phyloP scores from a whole-genome alignment of 2,329 filamentous ascomycete species.

The Malbranchea cinnamomea region DNA sequence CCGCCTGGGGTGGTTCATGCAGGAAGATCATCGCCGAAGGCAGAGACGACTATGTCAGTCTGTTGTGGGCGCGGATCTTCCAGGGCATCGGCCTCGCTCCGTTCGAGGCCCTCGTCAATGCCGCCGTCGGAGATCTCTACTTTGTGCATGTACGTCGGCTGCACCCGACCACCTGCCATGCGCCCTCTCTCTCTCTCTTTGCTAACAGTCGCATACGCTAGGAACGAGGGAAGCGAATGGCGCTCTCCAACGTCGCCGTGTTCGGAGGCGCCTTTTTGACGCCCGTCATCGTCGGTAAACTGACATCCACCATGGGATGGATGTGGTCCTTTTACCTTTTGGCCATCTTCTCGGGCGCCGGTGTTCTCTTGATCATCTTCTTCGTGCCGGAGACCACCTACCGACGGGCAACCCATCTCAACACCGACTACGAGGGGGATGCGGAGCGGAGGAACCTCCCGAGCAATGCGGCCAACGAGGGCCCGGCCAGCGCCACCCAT shows the following conservation, averaged over 20 bases:
- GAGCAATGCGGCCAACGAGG: conserved; percentile 4
- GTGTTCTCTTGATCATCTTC: conserved; percentile 57
- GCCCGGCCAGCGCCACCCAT: not conserved
- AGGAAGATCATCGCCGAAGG: too few species aligned
- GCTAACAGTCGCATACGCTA: conserved; percentile 16
- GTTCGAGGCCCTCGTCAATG: conserved; percentile 81
- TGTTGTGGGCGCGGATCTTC: conserved; percentile 65
- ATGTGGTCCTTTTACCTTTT: conserved; percentile 80
- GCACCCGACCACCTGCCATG: not conserved
- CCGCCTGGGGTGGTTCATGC: conserved; percentile 64
- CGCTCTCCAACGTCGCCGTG: conserved; percentile 55
- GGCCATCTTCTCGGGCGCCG: conserved; percentile 61
- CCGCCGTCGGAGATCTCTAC: conserved; percentile 77
- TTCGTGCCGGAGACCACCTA: conserved; percentile 79
- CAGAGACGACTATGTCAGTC: conserved; percentile 50
- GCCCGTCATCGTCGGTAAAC: conserved; percentile 79
- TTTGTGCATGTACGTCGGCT: conserved; percentile 56
- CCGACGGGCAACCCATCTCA: conserved; percentile 48
- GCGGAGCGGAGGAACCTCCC: conserved; percentile 10
- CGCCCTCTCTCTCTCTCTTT: conserved; percentile 1
- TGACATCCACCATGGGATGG: conserved; percentile 64
- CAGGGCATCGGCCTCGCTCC: conserved; percentile 79
- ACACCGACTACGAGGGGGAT: conserved; percentile 48
- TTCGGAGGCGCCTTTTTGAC: conserved; percentile 63
- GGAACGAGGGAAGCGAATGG: conserved; percentile 75